Percentiles rank a stretch among this genome's conserved stretches.
Evolutionary conservation across 768 basidiomycete species (phyloP).

Genomic region (Russula emetica): DNA sequence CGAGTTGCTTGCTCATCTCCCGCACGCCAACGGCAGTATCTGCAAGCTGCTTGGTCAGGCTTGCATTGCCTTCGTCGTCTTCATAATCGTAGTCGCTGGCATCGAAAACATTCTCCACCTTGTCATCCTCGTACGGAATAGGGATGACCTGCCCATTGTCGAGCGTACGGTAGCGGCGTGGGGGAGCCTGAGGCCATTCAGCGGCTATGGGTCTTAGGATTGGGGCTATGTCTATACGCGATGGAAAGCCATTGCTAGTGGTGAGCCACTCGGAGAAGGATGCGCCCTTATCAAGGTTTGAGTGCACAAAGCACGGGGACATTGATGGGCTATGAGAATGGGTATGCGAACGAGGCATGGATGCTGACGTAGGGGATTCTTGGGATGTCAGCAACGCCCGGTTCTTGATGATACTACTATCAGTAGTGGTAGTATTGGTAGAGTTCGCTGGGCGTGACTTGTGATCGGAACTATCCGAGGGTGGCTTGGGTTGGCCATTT

Average conservation of each 20-base stretch:
- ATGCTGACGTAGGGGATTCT: background rate
- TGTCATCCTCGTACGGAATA: constrained; percentile 28
- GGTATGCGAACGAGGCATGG: constrained; percentile 25
- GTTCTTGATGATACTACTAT: background rate
- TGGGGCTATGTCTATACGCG: constrained; percentile 48
- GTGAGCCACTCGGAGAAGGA: constrained; percentile 72
- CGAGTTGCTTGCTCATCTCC: constrained; percentile 98
- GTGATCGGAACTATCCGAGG: background rate
- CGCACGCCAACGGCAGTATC: constrained; percentile 96
- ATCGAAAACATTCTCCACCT: constrained; percentile 30
- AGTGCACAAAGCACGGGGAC: constrained; percentile 93
- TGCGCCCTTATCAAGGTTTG: constrained; percentile 77
- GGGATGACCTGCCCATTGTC: constrained; percentile 27
- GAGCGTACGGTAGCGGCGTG: constrained; percentile 29
- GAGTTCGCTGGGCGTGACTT: background rate
- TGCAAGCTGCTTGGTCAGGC: constrained; percentile 86
- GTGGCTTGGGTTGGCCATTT: background rate
- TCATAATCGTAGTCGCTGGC: constrained; percentile 53
- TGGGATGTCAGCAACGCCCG: constrained; percentile 13
- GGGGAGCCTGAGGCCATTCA: constrained; percentile 27
- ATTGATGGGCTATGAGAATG: constrained; percentile 38
- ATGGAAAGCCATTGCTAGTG: constrained; percentile 27
- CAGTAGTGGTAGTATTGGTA: background rate
- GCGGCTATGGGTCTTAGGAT: constrained; percentile 38
- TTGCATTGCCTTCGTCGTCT: constrained; percentile 66